Evolutionary conservation across 306 rosid species (phyloP).

Genomic region (Castanospermum australe): DNA sequence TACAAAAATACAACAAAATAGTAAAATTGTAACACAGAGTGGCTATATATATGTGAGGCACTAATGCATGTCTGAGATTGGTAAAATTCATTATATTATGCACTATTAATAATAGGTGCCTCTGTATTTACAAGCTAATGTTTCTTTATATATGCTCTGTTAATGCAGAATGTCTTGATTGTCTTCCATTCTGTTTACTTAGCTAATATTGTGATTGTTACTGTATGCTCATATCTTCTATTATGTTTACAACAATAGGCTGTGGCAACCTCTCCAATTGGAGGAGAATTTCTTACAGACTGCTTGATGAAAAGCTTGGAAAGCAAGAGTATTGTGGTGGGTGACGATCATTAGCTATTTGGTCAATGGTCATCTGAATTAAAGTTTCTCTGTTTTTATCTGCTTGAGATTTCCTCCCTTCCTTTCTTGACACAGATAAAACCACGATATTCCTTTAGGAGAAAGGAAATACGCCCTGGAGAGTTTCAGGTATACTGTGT

Average conservation of each 20-base stretch:
- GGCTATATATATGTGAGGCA: neutral
- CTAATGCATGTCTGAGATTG: too few relatives aligned
- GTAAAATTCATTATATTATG: too few relatives aligned
- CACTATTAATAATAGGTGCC: neutral
- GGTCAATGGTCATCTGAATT: conserved; percentile 2
- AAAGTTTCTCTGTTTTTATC: conserved; percentile 5
- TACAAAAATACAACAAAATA: neutral
- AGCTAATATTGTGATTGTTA: neutral
- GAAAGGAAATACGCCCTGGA: conserved; percentile 93
- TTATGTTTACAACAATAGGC: conserved; percentile 55
- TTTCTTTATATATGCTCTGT: neutral
- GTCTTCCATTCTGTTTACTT: neutral
- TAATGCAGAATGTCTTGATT: conserved; percentile 6
- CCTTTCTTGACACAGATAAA: conserved; percentile 56
- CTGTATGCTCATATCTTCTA: conserved; percentile 15
- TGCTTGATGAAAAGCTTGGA: conserved; percentile 96
- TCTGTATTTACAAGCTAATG: neutral
- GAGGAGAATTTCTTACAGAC: conserved; percentile 97
- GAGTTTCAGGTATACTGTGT: conserved; percentile 82
- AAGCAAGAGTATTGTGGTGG: conserved; percentile 87
- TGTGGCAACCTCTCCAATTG: conserved; percentile 87
- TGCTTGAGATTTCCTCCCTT: conserved; percentile 2
- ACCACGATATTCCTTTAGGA: conserved; percentile 90
- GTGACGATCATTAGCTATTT: conserved; percentile 32
- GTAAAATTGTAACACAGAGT: neutral